Base-by-base conservation (phyloP, 2,329 filamentous ascomycete species). In the Grosmannia clavigera region DNA sequence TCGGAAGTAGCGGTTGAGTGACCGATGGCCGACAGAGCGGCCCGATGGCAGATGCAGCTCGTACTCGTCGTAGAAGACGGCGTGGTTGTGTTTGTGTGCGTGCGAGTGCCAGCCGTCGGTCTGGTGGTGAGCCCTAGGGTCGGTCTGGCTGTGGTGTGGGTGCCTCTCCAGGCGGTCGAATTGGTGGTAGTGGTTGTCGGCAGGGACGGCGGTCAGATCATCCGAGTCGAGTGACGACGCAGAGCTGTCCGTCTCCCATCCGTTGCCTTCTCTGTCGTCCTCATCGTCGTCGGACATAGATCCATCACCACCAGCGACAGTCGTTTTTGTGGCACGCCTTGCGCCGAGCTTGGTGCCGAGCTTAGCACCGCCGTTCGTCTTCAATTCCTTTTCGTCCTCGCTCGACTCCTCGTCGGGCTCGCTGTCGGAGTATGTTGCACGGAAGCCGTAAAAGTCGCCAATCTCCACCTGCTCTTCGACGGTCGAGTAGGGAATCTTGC, bases 401-500 rank as follows among this genome's bases (percentile, higher is more conserved):
- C 82, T 81, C 4, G 83, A 81, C 2, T 81, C 82, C 1, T 84
- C 80, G n/a, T 65, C 63, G 5, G 55, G 38, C 46, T 83, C 88
- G 12, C 80, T 83, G 67, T 97, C 94, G 0, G 91, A 94, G 72
- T 99, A 99, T 1, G 94, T 96, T 74, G 88, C 89, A 65, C 89
- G 83, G 80, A 99, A 99, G 70, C 99, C 94, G 73, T 99, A 99
- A 72, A 90, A 96, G 65, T 97, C 90, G 60, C 94, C 94, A 68
- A 99, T 90, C 60, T 95, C 90, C 35, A 97, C 81, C 75, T 96
- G 90, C 69, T 97, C 91, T 43, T 88, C 86, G 70, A 96, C 90
- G 0, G 85, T 87, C 58, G 86, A 85, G 71, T 92, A 99, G 0
- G 90, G 92, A 66, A 99, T 95, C 81, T 92, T 96, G 80, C 92